Evolutionary conservation across 139 green algal genomes (phyloP).

Genomic region (Chlorella sp.): DNA sequence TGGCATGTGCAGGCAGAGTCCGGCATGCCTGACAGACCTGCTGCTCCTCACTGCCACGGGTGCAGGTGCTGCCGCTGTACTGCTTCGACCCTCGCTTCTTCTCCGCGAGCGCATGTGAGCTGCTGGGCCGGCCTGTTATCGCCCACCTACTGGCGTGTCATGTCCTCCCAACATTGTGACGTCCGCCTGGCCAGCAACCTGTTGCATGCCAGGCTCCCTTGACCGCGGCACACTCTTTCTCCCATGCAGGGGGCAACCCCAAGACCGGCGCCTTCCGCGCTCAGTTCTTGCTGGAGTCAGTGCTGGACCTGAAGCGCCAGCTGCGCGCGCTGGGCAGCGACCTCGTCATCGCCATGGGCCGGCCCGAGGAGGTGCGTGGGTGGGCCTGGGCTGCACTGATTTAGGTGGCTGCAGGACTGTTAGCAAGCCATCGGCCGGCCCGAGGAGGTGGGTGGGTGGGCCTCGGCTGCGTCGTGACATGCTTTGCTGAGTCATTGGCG

Average conservation of each 20-base stretch:
- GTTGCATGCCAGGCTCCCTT: too few species aligned
- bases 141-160: too few species aligned
- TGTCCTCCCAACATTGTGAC: too few species aligned
- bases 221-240: too few species aligned
- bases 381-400: background rate
- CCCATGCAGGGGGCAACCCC: slow-evolving; percentile 52
- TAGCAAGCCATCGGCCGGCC: background rate
- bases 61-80: slow-evolving; percentile 92
- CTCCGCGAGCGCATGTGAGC: slow-evolving; percentile 34
- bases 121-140: too few species aligned
- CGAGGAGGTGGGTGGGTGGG: too few species aligned
- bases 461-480: too few species aligned
- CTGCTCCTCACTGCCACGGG: too few species aligned
- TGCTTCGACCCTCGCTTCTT: slow-evolving; percentile 92
- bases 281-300: slow-evolving; percentile 88
- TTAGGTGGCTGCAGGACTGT: background rate
- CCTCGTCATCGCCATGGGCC: slow-evolving; percentile 82
- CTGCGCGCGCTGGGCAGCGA: slow-evolving; percentile 71
- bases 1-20: too few species aligned
- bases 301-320: slow-evolving; percentile 78
- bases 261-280: slow-evolving; percentile 80
- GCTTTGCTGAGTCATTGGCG: too few species aligned
- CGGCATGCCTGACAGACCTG: too few species aligned
- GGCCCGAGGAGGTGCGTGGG: slow-evolving; percentile 71
- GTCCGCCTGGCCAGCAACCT: too few species aligned